Base-by-base conservation (phyloP, 768 basidiomycete species). In the Xerocomus potaroensis region DNA sequence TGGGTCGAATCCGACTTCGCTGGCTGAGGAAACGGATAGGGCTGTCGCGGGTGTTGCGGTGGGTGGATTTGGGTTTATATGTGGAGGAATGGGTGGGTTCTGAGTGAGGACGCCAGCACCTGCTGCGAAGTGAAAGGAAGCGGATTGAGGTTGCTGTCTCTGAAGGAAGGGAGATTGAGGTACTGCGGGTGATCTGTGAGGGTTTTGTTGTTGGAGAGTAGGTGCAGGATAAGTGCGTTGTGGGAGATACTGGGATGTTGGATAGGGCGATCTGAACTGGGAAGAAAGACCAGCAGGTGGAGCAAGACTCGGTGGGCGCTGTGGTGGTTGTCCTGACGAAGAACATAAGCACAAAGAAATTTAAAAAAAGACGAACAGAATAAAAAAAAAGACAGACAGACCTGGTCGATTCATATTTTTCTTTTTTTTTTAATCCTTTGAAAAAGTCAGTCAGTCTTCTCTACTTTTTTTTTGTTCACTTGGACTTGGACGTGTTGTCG, bases 1-100 rank as follows among this genome's bases (percentile, higher is more conserved):
- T 26, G 81, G 87, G 72, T 91, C 89, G 31, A 90, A 79, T 16
- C 83, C 84, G 48, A 87, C 81, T 61, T 90, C 88, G 64, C 77
- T 83, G 27, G 78, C 72, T 22, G 84, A 84, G 41, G 80, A 81
- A 50, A 73, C 76, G 39, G 80, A 80, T 38, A 81, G 78, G 30
- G 81, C 76, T 46, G 69, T 74, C 34, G 74, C 71, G 23, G 63
- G 59, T 0, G 63, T 65, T 0, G 61, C 63, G 50, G 57, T 64
- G 59, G 49, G 68, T 43, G 69, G 73, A 60, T 64, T 72, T 15
- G 76, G 74, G 58, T 70, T 77, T 66, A 84, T 68, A 63, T 84
- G 81, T 18, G 79, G 77, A 18, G 75, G 77, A 42, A 84, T 62
- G 43, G 74, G 63, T 36, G 77, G 72, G 15, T 80, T 80, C 62